These are phyloP conservation scores for Trematosphaeria pertusa DNA, from an alignment of 2,329 filamentous ascomycete species.

Conservation along the genomic window DNA sequence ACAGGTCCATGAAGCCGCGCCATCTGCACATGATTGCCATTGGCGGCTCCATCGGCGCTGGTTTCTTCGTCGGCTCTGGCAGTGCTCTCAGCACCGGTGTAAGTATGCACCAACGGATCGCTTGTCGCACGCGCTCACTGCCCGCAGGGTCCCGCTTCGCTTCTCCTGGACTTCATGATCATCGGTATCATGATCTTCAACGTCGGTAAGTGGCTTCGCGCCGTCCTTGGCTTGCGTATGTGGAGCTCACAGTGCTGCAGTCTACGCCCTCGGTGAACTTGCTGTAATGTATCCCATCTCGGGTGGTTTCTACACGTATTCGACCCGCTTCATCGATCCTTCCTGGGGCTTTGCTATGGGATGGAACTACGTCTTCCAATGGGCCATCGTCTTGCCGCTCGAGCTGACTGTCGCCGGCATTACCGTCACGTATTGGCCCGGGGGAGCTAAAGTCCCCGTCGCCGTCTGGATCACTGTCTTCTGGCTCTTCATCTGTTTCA, in stretches of 20 bases:
- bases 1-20: conserved; percentile 60
- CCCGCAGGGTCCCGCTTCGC: conserved; percentile 35
- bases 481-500: conserved; percentile 44
- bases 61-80: conserved; percentile 69
- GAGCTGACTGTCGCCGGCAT: conserved; percentile 48
- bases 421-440: conserved; percentile 48
- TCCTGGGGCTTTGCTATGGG: conserved; percentile 52
- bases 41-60: conserved; percentile 67
- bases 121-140: conserved; percentile 4
- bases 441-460: conserved; percentile 21
- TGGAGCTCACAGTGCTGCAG: conserved; percentile 52
- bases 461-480: conserved; percentile 50
- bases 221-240: conserved; percentile 15
- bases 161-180: conserved; percentile 50
- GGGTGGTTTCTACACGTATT: conserved; percentile 61
- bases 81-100: conserved; percentile 61
- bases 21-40: conserved; percentile 70
- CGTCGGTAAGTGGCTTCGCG: conserved; percentile 39
- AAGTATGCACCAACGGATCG: conserved; percentile 28
- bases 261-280: conserved; percentile 61
- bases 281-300: conserved; percentile 66
- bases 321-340: conserved; percentile 56
- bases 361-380: conserved; percentile 48
- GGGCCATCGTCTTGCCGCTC: conserved; percentile 48
- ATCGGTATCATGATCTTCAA: conserved; percentile 50